Evolutionary conservation across 768 basidiomycete genomes (phyloP).

Genomic region (Punctularia strigosozonata): DNA sequence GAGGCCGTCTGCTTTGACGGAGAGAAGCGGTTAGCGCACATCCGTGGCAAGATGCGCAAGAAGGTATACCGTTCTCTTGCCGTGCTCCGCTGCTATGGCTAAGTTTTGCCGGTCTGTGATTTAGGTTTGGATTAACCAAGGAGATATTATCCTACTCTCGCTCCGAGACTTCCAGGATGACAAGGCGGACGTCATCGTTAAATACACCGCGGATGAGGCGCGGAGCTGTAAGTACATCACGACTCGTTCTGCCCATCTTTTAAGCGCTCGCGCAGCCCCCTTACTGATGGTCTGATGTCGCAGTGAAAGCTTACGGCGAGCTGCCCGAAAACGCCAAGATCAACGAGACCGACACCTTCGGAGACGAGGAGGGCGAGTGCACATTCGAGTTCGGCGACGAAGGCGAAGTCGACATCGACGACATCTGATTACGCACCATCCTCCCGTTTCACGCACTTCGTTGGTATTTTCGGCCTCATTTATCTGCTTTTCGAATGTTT

Average conservation of each 20-base stretch:
- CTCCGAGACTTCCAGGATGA: constrained; percentile 98
- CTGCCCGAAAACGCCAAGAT: constrained; percentile 94
- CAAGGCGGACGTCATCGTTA: constrained; percentile 98
- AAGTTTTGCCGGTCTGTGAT: constrained; percentile 4
- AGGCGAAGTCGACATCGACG: constrained; percentile 82
- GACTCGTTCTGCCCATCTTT: not conserved
- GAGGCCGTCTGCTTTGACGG: constrained; percentile 98
- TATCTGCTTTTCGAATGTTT: no score
- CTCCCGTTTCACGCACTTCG: no score
- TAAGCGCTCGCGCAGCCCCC: no score
- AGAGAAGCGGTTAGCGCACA: constrained; percentile 94
- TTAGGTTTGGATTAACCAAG: constrained; percentile 99
- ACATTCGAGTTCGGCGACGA: constrained; percentile 87
- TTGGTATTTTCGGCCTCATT: no score
- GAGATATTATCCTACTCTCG: constrained; percentile 90
- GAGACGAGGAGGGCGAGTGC: constrained; percentile 83
- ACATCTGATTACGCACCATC: no score
- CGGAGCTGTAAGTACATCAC: constrained; percentile 48
- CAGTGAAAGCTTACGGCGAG: constrained; percentile 96
- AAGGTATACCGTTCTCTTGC: constrained; percentile 43
- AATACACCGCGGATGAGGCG: constrained; percentile 95
- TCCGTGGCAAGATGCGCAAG: constrained; percentile 98
- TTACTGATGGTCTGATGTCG: not conserved
- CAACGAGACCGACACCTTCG: constrained; percentile 92
- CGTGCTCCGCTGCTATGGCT: not conserved